Evolutionary conservation across 106 monocot genomes (phyloP).

Genomic region (Hemerocallis citrina): DNA sequence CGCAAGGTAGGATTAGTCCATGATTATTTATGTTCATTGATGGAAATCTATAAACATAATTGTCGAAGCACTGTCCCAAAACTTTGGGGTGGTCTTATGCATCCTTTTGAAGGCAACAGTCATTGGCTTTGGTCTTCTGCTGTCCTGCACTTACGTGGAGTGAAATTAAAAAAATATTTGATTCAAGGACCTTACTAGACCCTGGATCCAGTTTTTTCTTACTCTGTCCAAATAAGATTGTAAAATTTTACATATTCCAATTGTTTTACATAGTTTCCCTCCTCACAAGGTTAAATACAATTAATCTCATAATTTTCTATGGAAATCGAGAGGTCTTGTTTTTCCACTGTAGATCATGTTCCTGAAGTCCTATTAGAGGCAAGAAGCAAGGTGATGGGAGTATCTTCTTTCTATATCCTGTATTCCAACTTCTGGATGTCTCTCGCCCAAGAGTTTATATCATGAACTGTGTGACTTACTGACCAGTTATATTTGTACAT

Average conservation of each 20-base stretch:
- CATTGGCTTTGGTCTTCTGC: too few relatives aligned
- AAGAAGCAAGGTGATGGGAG: too few relatives aligned
- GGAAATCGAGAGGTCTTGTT: too few relatives aligned
- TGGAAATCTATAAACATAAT: neutral
- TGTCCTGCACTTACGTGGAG: too few relatives aligned
- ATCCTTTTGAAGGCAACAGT: neutral
- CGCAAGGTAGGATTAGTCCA: constrained; percentile 37
- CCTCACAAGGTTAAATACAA: too few relatives aligned
- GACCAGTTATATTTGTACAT: neutral
- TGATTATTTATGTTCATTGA: neutral
- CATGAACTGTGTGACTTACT: too few relatives aligned
- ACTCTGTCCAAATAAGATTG: neutral
- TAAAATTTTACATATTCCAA: neutral
- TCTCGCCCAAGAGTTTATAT: neutral
- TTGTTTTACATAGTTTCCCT: too few relatives aligned
- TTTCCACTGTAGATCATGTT: too few relatives aligned
- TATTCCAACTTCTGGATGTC: neutral
- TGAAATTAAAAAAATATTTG: too few relatives aligned
- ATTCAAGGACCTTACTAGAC: neutral
- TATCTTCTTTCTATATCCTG: neutral
- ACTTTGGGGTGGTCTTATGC: neutral
- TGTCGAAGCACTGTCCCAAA: neutral
- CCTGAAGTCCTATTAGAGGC: too few relatives aligned
- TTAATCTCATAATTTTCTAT: too few relatives aligned
- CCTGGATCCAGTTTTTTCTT: neutral